phyloP scores from a whole-genome alignment of 2,329 filamentous ascomycete genomes.

The Aspergillus unguis region DNA sequence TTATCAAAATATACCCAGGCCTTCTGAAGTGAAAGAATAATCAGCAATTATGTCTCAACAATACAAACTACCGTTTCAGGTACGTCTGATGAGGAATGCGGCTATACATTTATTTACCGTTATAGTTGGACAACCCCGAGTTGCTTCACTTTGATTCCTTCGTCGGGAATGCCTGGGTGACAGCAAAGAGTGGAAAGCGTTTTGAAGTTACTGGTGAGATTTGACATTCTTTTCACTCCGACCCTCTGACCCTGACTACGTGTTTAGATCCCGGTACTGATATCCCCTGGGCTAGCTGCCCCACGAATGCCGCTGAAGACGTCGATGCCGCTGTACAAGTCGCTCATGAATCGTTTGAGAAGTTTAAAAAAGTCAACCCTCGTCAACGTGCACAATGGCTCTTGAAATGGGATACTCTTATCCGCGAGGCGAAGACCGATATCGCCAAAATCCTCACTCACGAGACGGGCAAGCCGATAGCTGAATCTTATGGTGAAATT shows the following conservation, averaged over 20 bases:
- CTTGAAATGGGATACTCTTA: constrained; percentile 63
- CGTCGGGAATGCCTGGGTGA: constrained; percentile 49
- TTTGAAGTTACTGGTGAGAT: constrained; percentile 49
- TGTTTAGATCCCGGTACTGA: constrained; percentile 51
- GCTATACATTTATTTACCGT: background rate
- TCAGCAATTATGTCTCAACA: constrained; percentile 27
- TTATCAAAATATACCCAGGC: background rate
- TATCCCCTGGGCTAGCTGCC: constrained; percentile 50
- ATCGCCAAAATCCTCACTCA: constrained; percentile 62
- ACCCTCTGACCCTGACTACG: background rate
- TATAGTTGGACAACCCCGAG: constrained; percentile 48
- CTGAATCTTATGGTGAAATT: constrained; percentile 54
- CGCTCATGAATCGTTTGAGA: constrained; percentile 59
- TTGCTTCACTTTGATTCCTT: constrained; percentile 52
- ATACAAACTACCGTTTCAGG: constrained; percentile 39
- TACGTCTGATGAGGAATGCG: constrained; percentile 14
- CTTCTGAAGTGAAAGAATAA: background rate
- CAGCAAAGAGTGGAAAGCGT: constrained; percentile 46
- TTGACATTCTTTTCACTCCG: background rate
- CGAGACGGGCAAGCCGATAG: constrained; percentile 58
- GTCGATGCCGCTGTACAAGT: constrained; percentile 59
- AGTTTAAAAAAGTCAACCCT: constrained; percentile 59
- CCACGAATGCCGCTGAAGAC: constrained; percentile 54
- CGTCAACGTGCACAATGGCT: constrained; percentile 60
- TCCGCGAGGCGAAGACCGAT: constrained; percentile 60